phyloP scores from a whole-genome alignment of 257 asterid species.

The Thymus mandschuricus region DNA sequence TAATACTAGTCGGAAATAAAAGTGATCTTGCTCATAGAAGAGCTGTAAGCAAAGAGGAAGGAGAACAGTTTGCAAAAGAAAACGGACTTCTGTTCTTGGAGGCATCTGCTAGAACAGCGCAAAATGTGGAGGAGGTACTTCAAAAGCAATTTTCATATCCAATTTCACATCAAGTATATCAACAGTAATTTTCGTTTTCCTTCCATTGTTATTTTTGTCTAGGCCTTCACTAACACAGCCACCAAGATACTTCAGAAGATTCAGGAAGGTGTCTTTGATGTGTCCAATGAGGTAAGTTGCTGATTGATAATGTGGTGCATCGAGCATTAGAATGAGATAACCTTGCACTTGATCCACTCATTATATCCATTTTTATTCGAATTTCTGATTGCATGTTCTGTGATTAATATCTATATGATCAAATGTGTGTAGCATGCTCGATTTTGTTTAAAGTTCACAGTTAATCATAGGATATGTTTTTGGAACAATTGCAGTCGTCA shows the following conservation, averaged over 20 bases:
- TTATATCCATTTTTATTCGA: neutral
- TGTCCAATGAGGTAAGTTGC: constrained; percentile 67
- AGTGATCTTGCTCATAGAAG: constrained; percentile 76
- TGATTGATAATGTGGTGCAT: neutral
- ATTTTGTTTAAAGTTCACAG: neutral
- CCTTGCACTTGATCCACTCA: no score
- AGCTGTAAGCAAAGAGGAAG: constrained; percentile 85
- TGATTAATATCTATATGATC: neutral
- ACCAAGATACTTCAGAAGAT: constrained; percentile 74
- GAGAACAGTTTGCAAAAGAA: constrained; percentile 86
- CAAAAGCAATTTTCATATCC: neutral
- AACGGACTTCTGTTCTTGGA: constrained; percentile 74
- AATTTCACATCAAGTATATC: neutral
- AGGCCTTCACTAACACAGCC: constrained; percentile 76
- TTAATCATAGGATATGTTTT: neutral
- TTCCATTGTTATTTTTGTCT: neutral
- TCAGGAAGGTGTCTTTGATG: constrained; percentile 74
- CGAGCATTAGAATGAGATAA: neutral
- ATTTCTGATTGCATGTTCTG: neutral
- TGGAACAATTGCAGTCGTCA: constrained; percentile 53
- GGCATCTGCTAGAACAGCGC: constrained; percentile 86
- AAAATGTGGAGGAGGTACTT: constrained; percentile 76
- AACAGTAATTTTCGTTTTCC: neutral
- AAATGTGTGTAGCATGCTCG: neutral
- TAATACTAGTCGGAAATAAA: constrained; percentile 79